Evolutionary conservation across 345 rosid genomes (phyloP).

Genomic region (Euphorbia lathyris): DNA sequence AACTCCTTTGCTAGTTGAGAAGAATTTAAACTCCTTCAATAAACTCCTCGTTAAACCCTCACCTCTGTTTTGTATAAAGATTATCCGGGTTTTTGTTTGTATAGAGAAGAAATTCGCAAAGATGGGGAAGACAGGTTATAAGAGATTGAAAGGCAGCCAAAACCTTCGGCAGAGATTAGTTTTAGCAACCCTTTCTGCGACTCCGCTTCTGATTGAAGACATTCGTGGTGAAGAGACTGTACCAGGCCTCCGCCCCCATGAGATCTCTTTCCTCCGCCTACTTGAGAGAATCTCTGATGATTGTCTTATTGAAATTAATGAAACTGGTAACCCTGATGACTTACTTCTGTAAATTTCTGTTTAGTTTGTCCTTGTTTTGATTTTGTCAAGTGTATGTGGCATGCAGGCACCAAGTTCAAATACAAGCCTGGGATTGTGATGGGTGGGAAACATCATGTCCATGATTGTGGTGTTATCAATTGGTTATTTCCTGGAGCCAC

Average conservation of each 20-base stretch:
- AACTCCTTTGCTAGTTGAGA: too few species aligned
- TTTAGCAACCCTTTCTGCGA: conserved; percentile 61
- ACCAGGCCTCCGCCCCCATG: conserved; percentile 79
- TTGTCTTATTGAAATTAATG: conserved; percentile 61
- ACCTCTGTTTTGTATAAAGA: too few species aligned
- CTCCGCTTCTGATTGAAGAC: conserved; percentile 59
- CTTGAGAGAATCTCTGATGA: conserved; percentile 69
- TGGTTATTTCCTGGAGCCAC: conserved; percentile 84
- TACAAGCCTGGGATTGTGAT: conserved; percentile 81
- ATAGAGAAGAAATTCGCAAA: too few species aligned
- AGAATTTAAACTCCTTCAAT: too few species aligned
- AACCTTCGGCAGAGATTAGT: conserved; percentile 71
- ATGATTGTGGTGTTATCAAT: conserved; percentile 71
- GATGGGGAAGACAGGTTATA: conserved; percentile 64
- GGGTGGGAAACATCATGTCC: conserved; percentile 74
- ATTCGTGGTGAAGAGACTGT: conserved; percentile 60
- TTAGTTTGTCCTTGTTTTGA: neutral
- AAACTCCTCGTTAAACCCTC: too few species aligned
- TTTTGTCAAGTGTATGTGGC: neutral
- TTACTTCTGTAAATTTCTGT: neutral
- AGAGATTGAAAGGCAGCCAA: conserved; percentile 69
- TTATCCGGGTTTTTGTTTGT: too few species aligned
- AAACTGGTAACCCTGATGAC: conserved; percentile 52
- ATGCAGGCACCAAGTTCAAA: conserved; percentile 60
- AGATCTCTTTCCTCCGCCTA: conserved; percentile 79